Evolutionary conservation across 2,329 filamentous ascomycete genomes (phyloP).

Genomic region (Talaromyces sp.): DNA sequence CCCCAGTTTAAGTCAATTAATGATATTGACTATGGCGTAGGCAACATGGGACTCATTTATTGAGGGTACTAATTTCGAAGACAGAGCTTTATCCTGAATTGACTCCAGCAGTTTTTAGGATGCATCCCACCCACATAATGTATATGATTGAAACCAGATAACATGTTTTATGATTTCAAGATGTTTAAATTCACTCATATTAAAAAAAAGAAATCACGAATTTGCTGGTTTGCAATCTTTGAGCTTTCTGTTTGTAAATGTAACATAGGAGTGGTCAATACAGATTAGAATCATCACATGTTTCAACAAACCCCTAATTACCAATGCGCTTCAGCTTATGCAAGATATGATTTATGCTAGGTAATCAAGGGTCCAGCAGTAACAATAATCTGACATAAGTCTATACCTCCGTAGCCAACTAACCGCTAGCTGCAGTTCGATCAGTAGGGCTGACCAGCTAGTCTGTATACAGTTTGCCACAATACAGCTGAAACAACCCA

Average conservation of each 20-base stretch:
- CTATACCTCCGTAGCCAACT: background rate
- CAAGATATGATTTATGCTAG: background rate
- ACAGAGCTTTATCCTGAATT: background rate
- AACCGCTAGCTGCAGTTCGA: background rate
- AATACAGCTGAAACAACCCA: background rate
- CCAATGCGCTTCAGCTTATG: background rate
- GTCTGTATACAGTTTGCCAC: background rate
- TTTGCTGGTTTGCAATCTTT: background rate
- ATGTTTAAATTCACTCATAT: too few relatives aligned
- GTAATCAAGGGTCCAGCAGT: background rate
- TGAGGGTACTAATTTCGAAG: constrained; percentile 4
- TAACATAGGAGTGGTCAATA: background rate
- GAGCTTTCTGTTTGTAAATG: background rate
- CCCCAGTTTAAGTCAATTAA: too few relatives aligned
- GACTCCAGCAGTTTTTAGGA: background rate
- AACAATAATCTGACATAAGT: background rate
- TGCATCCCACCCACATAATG: background rate
- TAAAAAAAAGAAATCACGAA: background rate
- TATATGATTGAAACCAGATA: too few relatives aligned
- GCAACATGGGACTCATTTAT: constrained; percentile 10
- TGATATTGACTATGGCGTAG: constrained; percentile 2
- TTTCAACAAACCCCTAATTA: background rate
- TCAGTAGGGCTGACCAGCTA: background rate
- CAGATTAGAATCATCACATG: background rate
- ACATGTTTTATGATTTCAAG: too few relatives aligned